Evolutionary conservation across 108 stramenopile species (phyloP).

Genomic region (Fragilariopsis cylindrus): DNA sequence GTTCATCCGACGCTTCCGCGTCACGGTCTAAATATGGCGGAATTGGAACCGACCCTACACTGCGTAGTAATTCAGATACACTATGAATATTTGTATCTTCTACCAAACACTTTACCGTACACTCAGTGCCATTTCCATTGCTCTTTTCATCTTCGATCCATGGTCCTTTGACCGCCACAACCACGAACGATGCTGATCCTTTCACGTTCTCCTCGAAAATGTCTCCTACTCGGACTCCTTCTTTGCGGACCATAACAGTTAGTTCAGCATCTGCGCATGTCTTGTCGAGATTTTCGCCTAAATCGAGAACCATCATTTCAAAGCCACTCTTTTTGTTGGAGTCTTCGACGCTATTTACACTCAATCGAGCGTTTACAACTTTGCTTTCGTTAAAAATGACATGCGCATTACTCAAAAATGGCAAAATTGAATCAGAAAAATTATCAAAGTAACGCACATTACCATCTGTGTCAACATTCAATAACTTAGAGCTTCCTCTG

Average conservation of each 20-base stretch:
- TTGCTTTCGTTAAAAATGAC: conserved; percentile 51
- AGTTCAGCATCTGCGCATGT: conserved; percentile 10
- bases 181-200: conserved; percentile 21
- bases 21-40: conserved; percentile 54
- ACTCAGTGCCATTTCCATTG: conserved; percentile 43
- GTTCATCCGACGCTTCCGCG: conserved; percentile 33
- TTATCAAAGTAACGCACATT: conserved; percentile 33
- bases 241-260: conserved; percentile 28
- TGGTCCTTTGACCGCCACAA: conserved; percentile 25
- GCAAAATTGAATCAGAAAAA: conserved; percentile 32
- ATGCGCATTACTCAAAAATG: conserved; percentile 23
- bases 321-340: conserved; percentile 1
- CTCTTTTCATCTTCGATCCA: conserved; percentile 52
- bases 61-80: conserved; percentile 34
- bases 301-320: conserved; percentile 47
- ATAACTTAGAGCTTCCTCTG: conserved; percentile 41
- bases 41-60: conserved; percentile 45
- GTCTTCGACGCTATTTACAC: conserved; percentile 2
- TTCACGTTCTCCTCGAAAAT: conserved; percentile 19
- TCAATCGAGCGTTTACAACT: conserved; percentile 47
- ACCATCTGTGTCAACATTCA: conserved; percentile 33
- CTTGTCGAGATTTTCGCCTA: conserved; percentile 14
- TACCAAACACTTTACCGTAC: conserved; percentile 16
- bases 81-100: conserved; percentile 11
- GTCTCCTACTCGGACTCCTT: conserved; percentile 30